Evolutionary conservation across 2,329 filamentous ascomycete genomes (phyloP).

Genomic region (Penicillium hesseltinei): DNA sequence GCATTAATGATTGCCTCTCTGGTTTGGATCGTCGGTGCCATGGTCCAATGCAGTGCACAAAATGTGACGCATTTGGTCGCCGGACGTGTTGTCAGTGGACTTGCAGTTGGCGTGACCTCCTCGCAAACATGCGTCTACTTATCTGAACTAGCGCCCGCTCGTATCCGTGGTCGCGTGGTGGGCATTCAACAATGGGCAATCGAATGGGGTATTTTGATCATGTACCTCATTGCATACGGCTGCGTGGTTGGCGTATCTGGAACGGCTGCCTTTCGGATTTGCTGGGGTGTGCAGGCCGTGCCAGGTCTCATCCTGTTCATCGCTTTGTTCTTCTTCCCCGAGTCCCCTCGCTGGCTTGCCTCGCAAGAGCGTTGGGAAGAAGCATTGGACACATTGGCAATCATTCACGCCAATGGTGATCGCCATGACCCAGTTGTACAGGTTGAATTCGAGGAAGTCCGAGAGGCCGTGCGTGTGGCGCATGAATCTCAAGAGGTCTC

Average conservation of each 20-base stretch:
- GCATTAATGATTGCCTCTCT: conserved; percentile 27
- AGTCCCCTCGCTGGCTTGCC: conserved; percentile 62
- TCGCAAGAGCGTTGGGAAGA: conserved; percentile 59
- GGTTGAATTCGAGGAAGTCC: conserved; percentile 49
- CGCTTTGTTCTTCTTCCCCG: conserved; percentile 58
- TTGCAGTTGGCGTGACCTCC: conserved; percentile 43
- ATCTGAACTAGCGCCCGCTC: conserved; percentile 44
- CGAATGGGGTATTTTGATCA: conserved; percentile 46
- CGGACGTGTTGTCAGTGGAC: conserved; percentile 29
- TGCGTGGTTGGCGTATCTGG: conserved; percentile 37
- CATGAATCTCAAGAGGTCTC: conserved; percentile 35
- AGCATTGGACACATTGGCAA: conserved; percentile 51
- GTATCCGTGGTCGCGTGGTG: conserved; percentile 44
- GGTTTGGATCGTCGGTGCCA: conserved; percentile 27
- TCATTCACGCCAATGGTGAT: conserved; percentile 58
- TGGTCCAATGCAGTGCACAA: conserved; percentile 30
- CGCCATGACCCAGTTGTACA: conserved; percentile 55
- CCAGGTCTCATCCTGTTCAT: conserved; percentile 57
- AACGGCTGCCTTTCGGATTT: conserved; percentile 54
- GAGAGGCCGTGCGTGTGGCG: conserved; percentile 33
- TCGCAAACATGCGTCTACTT: conserved; percentile 47
- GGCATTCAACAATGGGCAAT: conserved; percentile 48
- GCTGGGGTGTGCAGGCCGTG: conserved; percentile 63
- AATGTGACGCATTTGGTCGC: conserved; percentile 26
- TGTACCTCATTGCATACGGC: conserved; percentile 45